Evolutionary conservation across 306 rosid genomes (phyloP).

Genomic region (Alnus glutinosa): DNA sequence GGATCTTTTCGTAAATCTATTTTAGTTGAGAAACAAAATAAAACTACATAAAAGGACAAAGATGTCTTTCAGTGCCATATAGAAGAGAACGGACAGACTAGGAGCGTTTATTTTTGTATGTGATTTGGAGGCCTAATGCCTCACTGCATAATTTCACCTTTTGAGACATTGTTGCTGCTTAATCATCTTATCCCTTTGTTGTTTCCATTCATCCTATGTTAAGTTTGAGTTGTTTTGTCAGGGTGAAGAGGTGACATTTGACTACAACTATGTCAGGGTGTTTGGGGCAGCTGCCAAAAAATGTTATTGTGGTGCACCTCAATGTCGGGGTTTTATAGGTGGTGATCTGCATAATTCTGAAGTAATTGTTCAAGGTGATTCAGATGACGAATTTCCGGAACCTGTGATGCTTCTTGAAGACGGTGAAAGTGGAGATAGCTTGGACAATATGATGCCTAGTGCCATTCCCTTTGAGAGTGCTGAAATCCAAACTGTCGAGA

Average conservation of each 20-base stretch:
- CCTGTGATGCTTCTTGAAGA: slow-evolving; percentile 64
- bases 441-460: slow-evolving; percentile 16
- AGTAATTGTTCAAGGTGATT: slow-evolving; percentile 78
- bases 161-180: slow-evolving; percentile 24
- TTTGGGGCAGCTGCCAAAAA: slow-evolving; percentile 99
- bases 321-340: slow-evolving; percentile 90
- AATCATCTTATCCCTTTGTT: slow-evolving; percentile 2
- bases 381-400: slow-evolving; percentile 94
- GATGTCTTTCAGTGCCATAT: not conserved
- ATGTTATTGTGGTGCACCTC: slow-evolving; percentile 80
- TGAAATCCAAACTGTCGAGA: slow-evolving; percentile 32
- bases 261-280: slow-evolving; percentile 99
- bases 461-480: slow-evolving; percentile 32
- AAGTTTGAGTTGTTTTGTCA: slow-evolving; percentile 37
- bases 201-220: slow-evolving; percentile 25
- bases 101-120: not conserved
- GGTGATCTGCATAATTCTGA: slow-evolving; percentile 80
- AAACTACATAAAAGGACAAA: not conserved
- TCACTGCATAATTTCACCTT: slow-evolving; percentile 7
- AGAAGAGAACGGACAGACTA: not conserved
- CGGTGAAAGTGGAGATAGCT: slow-evolving; percentile 40
- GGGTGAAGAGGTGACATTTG: slow-evolving; percentile 99
- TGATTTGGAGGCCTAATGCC: not conserved
- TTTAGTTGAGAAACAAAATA: not conserved
- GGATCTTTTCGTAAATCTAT: not conserved